Percentiles rank a stretch among this genome's conserved stretches.
Conservation (phyloP, 805 yeast species). For the Brettanomyces nanus region DNA sequence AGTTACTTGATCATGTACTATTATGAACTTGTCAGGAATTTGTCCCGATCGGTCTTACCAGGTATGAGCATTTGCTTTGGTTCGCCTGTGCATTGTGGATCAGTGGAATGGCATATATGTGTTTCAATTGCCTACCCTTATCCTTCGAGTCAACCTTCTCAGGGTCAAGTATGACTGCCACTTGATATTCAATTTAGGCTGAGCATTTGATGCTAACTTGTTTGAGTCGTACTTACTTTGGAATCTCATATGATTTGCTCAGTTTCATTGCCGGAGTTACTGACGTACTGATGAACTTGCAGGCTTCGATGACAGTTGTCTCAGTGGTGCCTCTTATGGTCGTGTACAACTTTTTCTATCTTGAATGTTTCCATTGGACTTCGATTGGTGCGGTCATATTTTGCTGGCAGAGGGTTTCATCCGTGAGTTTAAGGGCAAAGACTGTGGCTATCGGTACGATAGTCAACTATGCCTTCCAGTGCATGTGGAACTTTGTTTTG, state of each 20-base stretch:
- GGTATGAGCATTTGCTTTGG: constrained; percentile 16
- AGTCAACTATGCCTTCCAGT: constrained; percentile 25
- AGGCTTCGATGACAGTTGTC: constrained; percentile 25
- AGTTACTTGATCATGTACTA: constrained; percentile 46
- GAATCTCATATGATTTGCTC: no score
- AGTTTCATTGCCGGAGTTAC: no score
- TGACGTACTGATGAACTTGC: no score
- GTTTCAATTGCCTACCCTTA: no score
- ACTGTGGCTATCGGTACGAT: constrained; percentile 29
- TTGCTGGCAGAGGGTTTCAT: constrained; percentile 32
- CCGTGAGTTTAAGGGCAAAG: constrained; percentile 32
- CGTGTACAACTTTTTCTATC: constrained; percentile 20
- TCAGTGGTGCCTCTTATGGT: constrained; percentile 19
- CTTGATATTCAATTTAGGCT: constrained; percentile 34
- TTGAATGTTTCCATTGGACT: constrained; percentile 26
- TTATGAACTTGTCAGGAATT: constrained; percentile 41
- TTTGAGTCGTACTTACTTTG: no score
- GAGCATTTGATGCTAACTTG: constrained; percentile 17
- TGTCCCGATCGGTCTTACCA: constrained; percentile 30
- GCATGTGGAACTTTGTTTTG: constrained; percentile 29
- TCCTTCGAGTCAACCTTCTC: no score
- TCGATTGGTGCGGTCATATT: constrained; percentile 20
- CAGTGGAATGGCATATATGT: no score
- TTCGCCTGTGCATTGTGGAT: constrained; percentile 29
- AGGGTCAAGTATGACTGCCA: no score